A percentile compares a stretch with the other conserved stretches of the same genome.
These are phyloP conservation scores for Purpureocillium lavendulum DNA, from an alignment of 2,329 filamentous ascomycete genomes.

Conservation along the genomic window DNA sequence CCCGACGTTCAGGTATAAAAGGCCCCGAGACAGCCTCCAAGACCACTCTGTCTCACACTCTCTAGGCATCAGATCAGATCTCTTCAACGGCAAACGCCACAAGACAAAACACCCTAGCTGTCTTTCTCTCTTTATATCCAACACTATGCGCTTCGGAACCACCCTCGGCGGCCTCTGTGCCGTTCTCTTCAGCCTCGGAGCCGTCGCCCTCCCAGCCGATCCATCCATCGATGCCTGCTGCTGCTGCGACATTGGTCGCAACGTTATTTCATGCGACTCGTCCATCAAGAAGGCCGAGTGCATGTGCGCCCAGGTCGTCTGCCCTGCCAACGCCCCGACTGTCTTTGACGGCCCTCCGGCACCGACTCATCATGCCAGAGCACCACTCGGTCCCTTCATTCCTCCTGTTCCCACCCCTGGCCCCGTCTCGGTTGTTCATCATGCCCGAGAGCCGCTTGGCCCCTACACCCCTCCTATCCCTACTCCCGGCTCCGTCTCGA, in stretches of 20 bases:
- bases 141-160: slow-evolving; percentile 15
- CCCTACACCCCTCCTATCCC: too few relatives aligned
- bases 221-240: slow-evolving; percentile 18
- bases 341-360: slow-evolving; percentile 4
- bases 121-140: too few relatives aligned
- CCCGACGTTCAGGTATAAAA: too few relatives aligned
- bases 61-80: too few relatives aligned
- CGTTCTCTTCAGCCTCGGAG: background rate
- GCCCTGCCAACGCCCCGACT: slow-evolving; percentile 12
- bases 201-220: slow-evolving; percentile 1
- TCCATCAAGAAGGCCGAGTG: slow-evolving; percentile 12
- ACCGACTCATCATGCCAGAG: background rate
- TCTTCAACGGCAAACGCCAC: too few relatives aligned
- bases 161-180: slow-evolving; percentile 8
- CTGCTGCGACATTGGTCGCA: slow-evolving; percentile 21
- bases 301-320: slow-evolving; percentile 16
- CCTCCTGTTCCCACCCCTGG: too few relatives aligned
- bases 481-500: too few relatives aligned
- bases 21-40: too few relatives aligned
- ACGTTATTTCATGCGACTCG: slow-evolving; percentile 16
- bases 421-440: background rate
- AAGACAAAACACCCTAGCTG: too few relatives aligned
- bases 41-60: too few relatives aligned
- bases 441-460: background rate
- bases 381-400: too few relatives aligned